Evolutionary conservation across 176 grass and related monocot species (phyloP).

Genomic region (Triticum monococcum): DNA sequence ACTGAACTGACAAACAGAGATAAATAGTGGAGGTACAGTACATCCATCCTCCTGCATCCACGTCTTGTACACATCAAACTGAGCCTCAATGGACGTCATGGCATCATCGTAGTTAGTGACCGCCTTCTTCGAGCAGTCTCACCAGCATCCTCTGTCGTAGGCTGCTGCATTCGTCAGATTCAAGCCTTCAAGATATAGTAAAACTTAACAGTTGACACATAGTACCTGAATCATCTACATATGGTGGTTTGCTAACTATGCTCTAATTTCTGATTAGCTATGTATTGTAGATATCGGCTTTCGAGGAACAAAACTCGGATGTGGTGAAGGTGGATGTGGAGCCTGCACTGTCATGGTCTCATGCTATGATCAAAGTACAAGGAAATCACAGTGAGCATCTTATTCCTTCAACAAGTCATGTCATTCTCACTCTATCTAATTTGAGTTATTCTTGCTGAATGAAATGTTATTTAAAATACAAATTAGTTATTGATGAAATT

Average conservation of each 20-base stretch:
- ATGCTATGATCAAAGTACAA: constrained; percentile 61
- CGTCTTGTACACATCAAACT: neutral
- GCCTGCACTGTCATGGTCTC: constrained; percentile 96
- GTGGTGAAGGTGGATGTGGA: constrained; percentile 95
- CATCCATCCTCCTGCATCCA: too few species aligned
- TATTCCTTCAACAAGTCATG: constrained; percentile 22
- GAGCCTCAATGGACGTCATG: neutral
- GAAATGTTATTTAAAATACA: neutral
- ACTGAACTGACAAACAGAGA: neutral
- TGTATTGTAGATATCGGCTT: constrained; percentile 64
- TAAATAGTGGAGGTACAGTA: too few species aligned
- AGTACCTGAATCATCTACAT: neutral
- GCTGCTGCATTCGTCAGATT: neutral
- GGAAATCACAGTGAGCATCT: constrained; percentile 69
- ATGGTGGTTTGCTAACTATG: neutral
- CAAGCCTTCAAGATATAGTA: neutral
- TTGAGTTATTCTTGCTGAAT: neutral
- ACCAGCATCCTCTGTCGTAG: neutral
- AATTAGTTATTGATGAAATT: neutral
- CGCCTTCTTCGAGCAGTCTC: neutral
- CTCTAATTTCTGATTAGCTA: constrained; percentile 16
- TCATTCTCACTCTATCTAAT: neutral
- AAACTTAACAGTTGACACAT: neutral
- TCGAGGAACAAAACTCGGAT: constrained; percentile 92
- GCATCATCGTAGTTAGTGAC: neutral